phyloP scores from a whole-genome alignment of 2,329 filamentous ascomycete species.

The Pyrenophora tritici-repentis region DNA sequence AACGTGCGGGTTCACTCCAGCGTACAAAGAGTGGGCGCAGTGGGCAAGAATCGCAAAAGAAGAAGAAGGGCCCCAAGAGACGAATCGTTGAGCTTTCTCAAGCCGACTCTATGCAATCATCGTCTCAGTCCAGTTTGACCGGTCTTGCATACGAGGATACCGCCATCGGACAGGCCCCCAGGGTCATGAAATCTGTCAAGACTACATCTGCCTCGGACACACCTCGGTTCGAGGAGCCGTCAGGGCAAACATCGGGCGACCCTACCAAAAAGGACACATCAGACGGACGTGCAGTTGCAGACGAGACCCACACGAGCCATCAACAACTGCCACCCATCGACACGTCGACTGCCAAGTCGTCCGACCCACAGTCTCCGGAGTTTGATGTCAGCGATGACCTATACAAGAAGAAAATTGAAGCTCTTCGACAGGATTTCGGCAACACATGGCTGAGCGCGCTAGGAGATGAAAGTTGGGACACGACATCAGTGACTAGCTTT shows the following conservation, averaged over 20 bases:
- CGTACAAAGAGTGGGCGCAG: conserved; percentile 44
- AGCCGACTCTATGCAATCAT: conserved; percentile 47
- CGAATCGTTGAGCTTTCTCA: conserved; percentile 63
- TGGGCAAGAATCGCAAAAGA: conserved; percentile 56
- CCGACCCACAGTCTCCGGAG: conserved; percentile 45
- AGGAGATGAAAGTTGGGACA: conserved; percentile 71
- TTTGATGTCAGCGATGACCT: conserved; percentile 74
- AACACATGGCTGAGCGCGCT: conserved; percentile 86
- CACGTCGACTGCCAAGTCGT: conserved; percentile 31
- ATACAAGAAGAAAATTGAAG: conserved; percentile 87
- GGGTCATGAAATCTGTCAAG: conserved; percentile 18
- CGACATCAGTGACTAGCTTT: conserved; percentile 37
- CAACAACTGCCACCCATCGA: conserved; percentile 42
- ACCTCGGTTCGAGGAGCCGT: conserved; percentile 36
- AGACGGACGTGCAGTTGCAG: conserved; percentile 28
- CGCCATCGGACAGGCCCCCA: conserved; percentile 24
- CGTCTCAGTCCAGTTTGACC: conserved; percentile 33
- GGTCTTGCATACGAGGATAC: conserved; percentile 35
- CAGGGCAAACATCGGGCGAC: conserved; percentile 33
- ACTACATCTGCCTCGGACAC: conserved; percentile 21
- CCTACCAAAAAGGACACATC: conserved; percentile 33
- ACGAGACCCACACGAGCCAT: conserved; percentile 28
- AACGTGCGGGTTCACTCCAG: conserved; percentile 37
- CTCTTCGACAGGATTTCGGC: conserved; percentile 81
- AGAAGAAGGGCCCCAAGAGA: conserved; percentile 63